Conservation (phyloP, 139 green algal species). For the Diplosphaera chodatii region DNA sequence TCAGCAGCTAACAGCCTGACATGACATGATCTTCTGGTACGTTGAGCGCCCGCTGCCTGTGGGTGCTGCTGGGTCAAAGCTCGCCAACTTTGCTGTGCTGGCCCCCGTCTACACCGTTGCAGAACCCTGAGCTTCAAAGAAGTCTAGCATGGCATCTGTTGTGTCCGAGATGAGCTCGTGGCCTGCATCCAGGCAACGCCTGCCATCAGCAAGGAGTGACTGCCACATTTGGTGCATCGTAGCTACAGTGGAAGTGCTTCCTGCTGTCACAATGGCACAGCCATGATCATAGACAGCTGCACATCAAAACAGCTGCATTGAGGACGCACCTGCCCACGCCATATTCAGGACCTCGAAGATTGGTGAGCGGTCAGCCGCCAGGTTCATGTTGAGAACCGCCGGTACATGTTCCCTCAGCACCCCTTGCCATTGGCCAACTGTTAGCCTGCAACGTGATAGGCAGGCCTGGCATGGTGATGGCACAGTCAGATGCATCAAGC, state of each 20-base stretch:
- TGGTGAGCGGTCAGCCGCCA: constrained; percentile 5
- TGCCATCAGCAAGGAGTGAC: no score
- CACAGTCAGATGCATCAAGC: neutral
- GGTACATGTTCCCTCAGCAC: neutral
- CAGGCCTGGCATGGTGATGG: neutral
- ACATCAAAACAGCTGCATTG: no score
- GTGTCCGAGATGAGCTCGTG: constrained; percentile 32
- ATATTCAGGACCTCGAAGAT: constrained; percentile 35
- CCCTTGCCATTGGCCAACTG: neutral
- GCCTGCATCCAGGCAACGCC: no score
- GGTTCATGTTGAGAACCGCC: neutral
- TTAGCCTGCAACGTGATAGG: neutral
- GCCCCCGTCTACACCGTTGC: neutral
- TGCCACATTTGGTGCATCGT: no score
- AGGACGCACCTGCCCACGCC: constrained; percentile 20
- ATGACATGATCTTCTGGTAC: no score
- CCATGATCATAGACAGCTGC: neutral
- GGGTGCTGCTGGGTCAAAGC: no score
- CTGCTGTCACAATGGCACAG: no score
- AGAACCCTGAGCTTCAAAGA: constrained; percentile 2
- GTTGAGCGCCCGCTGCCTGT: no score
- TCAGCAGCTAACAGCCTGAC: no score
- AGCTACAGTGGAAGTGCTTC: no score
- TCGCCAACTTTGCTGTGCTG: no score
- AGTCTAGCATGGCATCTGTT: constrained; percentile 21